Base-by-base conservation (phyloP, 768 basidiomycete species). In the Mycena filopes region DNA sequence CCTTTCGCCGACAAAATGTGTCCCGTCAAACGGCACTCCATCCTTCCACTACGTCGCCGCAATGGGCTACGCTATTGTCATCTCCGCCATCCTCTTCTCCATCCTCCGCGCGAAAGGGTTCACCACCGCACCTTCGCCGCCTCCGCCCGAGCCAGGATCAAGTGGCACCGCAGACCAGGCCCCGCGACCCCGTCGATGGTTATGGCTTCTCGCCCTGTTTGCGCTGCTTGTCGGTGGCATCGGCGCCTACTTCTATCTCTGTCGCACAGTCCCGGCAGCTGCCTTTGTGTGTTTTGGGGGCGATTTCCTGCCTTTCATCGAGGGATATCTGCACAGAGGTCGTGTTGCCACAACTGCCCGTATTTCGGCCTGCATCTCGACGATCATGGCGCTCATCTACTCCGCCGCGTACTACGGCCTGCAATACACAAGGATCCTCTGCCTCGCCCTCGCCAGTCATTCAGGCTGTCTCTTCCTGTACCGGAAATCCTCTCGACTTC, bases 31-130 rank as follows among this genome's bases (percentile, higher is more conserved):
- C 36, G 46, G 26, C 25, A 12, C 23, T 12, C 8, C 18, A 10
- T 49, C 56, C 26, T 28, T 48, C 18, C 46, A 45, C 13, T 58
- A 58, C 46, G 56, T 58, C 4, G 56, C 56, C 56, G 25, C 46
- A 31, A 36, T 57, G 31, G 55, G 29, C 15, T 57, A 46, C 55
- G 45, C 55, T 36, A 47, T 45, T 29, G 2, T 49, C 56, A 25
- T 58, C 16, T 47, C 40, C 47, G 47, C 47, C 12, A 41, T 25
- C 25, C 46, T 58, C 46, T 49, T 58, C 25, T 58, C 18, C 23
- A 58, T 58, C n/a, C 45, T 58, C 28, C 56, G 56, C 23, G 43
- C 42, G 31, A 58, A 47, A 21, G 36, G 56, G 18, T 47, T 55
- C 55, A 15, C 18, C 55, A 25, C n/a, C 21, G 41, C 29, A 31